Evolutionary conservation across 345 rosid species (phyloP), one percentile per base, ranked within the genome.

Genomic region (Eucalyptus camaldulensis): DNA sequence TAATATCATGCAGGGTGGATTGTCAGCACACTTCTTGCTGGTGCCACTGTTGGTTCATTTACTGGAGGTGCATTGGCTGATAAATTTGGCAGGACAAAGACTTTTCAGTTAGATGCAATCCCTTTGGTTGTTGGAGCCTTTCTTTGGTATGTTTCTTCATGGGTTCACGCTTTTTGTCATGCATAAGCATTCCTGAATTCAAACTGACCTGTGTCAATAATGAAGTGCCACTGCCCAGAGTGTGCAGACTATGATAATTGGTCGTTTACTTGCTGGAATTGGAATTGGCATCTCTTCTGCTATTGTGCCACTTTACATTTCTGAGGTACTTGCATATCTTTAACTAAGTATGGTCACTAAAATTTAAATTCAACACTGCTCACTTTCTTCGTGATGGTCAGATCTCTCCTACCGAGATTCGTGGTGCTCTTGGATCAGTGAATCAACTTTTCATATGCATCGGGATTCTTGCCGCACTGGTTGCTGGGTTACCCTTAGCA

Each of bases 231-330:
- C 96, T 81, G 99, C 99, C 80, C 97, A 95, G 91, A 96, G 93
- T 90, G 95, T 97, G 81, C 98, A 98, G 91, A 93, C 97, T 72
- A 97, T 98, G 99, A 94, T 98, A 89, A 94, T 98, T 91, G 99
- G 99, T 43, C 99, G 99, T 49, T 90, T 98, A 88, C 97, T 98
- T 87, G 97, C 99, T 88, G 99, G 99, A 89, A 93, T 98, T 91
- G 99, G 99, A 93, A 96, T 97, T 88, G 99, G 99, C 49, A 98
- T 98, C 91, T 94, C 99, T 53, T 96, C 99, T 88, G 98, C 99
- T 10, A 94, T 98, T 88, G 99, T 97, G 54, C 99, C 99, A 47
- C 99, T 98, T 90, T 98, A 98, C 94, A 98, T 97, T 89, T 98
- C 99, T 86, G 99, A 98, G 99, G 99, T 97, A 90, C 49, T 87